A percentile compares a stretch with the other conserved stretches of the same genome.
Conservation (phyloP, 441 rosid genomes). For the Adansonia grandidieri region DNA sequence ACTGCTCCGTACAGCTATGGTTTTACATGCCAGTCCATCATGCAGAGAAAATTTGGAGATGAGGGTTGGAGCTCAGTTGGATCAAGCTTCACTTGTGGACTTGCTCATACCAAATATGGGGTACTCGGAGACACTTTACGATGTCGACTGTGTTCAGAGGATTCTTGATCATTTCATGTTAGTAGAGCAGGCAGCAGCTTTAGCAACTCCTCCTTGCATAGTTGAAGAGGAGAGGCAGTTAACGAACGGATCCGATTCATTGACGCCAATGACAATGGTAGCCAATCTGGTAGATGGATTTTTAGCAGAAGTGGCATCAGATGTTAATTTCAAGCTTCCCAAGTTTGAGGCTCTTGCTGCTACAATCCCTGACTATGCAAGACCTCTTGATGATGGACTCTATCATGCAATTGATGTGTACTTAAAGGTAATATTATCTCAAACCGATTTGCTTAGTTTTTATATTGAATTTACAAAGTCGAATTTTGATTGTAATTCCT, state of each 20-base stretch:
- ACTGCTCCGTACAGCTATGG: slow-evolving; percentile 61
- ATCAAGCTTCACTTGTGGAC: slow-evolving; percentile 64
- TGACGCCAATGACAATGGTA: slow-evolving; percentile 54
- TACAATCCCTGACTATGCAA: slow-evolving; percentile 66
- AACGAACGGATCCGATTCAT: slow-evolving; percentile 39
- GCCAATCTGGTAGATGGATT: slow-evolving; percentile 62
- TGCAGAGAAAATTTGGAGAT: slow-evolving; percentile 61
- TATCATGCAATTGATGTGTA: slow-evolving; percentile 69
- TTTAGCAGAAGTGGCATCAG: slow-evolving; percentile 66
- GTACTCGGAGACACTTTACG: slow-evolving; percentile 62
- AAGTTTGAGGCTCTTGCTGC: slow-evolving; percentile 70
- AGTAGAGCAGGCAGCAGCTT: slow-evolving; percentile 38
- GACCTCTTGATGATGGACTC: slow-evolving; percentile 67
- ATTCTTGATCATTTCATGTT: slow-evolving; percentile 60
- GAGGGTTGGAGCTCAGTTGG: slow-evolving; percentile 54
- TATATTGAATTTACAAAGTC: too few relatives aligned
- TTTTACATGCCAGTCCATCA: slow-evolving; percentile 50
- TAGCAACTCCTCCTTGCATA: slow-evolving; percentile 43
- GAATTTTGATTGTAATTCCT: background rate
- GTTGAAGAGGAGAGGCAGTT: slow-evolving; percentile 48
- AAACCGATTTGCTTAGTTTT: too few relatives aligned
- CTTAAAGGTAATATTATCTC: slow-evolving; percentile 48
- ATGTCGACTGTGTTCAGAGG: slow-evolving; percentile 61
- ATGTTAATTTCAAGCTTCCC: slow-evolving; percentile 61
- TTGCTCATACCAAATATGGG: slow-evolving; percentile 67